Evolutionary conservation across 2,329 filamentous ascomycete genomes (phyloP), one percentile per base, ranked within the genome.

Genomic region (Diaporthe sp.): DNA sequence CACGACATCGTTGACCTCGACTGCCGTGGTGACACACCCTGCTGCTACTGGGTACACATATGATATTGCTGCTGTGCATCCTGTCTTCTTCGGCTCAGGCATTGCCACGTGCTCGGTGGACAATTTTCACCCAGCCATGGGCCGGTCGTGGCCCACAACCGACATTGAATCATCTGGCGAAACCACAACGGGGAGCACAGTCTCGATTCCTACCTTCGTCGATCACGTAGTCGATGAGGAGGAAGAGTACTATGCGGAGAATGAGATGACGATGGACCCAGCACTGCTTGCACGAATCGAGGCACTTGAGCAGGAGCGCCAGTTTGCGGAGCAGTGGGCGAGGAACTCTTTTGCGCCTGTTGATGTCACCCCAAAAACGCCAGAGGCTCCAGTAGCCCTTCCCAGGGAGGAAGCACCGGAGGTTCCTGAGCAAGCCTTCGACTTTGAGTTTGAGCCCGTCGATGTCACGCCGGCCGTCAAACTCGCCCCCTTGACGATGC

Each of bases 71-170:
- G 77, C 76, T 46, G 78, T 82, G 31, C 82, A 83, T 75, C 83
- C 83, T 1, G 80, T 81, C 39, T 83, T 83, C 79, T 82, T 83
- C 73, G 80, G 80, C 34, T 81, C 80, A 28, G 79, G 76, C 61
- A 13, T 31, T 31, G 15, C 25, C 34, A 31, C 34, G 8, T 70
- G n/a, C 19, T 34, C 49, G 12, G 34, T 28, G 17, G 65, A 70
- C 34, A 70, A 70, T 9, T 78, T 80, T 13, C 81, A 82, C 71
- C 81, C 81, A 2, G 80, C 79, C 46, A 78, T 81, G 74, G 34
- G 2, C 65, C n/a, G 31, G 7, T 25, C 31, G 28, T 70, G 4
- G 49, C 4, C 34, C 51, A 55, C 34, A 37, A 12, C 34, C 6
- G 46, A 39, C 34, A 6, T 37, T 39, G 65, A 42, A 28, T 5